Evolutionary conservation across 306 rosid genomes (phyloP), one percentile per base, ranked within the genome.

Genomic region (Sechiopsis laciniata): DNA sequence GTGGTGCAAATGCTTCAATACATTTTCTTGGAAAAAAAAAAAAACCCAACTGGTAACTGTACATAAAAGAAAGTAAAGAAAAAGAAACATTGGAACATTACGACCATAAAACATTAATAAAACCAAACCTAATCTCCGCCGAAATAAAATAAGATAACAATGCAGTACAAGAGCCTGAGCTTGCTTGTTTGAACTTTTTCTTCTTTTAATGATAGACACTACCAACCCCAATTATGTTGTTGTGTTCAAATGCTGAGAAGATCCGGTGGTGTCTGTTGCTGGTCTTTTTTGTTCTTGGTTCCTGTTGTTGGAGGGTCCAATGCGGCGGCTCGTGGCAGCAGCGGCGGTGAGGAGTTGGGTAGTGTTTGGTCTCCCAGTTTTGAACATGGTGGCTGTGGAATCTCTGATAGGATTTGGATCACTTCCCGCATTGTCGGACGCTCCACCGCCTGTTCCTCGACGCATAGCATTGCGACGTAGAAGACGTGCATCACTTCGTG

Each of bases 381-480:
- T 51, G 86, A 85, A 60, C 78, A 75, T 0, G 88, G 87, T 40
- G 87, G 52, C 82, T 82, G 88, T 52, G 95, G 97, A 63, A 90
- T 84, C 90, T 90, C 97, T 0, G 97, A 88, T 17, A 93, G 87
- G 56, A 93, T 93, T 82, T 93, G 97, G 79, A 93, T 95, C 35
- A 93, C 97, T 80, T 93, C 97, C 0, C 98, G 83, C 98, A 93
- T 93, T 3, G 98, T 90, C 32, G 97, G 98, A 16, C 97, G 85
- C 82, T 93, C 97, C 12, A 90, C 96, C 4, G 97, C 98, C 20
- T 90, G 98, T 80, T 93, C 98, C 75, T 93, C 98, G 15, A 90
- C 98, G 46, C 97, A 93, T 2, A 93, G 85, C 90, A 93, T 83
- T 50, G 98, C 98, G 4, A 93, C 96, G 68, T 93, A 88, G 83